These are phyloP conservation scores for Westerdykella ornata DNA, from an alignment of 2,329 filamentous ascomycete genomes.

Conservation along the genomic window DNA sequence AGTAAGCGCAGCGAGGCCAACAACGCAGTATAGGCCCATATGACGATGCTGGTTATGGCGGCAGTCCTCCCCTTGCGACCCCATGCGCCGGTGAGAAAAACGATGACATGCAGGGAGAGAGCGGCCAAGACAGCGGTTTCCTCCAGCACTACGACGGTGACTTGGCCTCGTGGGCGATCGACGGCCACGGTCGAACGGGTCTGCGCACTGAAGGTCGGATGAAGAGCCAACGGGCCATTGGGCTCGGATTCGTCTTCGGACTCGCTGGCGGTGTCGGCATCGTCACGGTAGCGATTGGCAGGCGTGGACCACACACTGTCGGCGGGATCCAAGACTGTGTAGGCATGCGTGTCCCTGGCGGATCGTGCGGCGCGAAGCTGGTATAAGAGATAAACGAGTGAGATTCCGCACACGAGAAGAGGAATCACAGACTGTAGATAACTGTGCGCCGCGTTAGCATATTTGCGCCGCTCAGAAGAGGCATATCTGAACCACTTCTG, in stretches of 20 bases:
- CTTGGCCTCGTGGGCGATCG: slow-evolving; percentile 68
- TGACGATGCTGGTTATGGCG: slow-evolving; percentile 59
- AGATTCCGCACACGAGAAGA: slow-evolving; percentile 61
- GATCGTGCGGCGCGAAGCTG: slow-evolving; percentile 51
- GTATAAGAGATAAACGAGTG: slow-evolving; percentile 58
- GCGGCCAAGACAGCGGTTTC: slow-evolving; percentile 66
- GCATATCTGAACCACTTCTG: too few relatives aligned
- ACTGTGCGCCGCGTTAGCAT: slow-evolving; percentile 41
- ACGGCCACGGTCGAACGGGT: slow-evolving; percentile 57
- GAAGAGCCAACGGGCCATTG: slow-evolving; percentile 50
- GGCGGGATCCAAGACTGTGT: slow-evolving; percentile 50
- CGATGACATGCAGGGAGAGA: slow-evolving; percentile 60
- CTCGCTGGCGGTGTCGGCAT: slow-evolving; percentile 36
- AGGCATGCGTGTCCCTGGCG: slow-evolving; percentile 51
- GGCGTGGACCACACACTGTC: slow-evolving; percentile 32
- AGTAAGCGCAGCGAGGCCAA: slow-evolving; percentile 66
- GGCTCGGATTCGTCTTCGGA: slow-evolving; percentile 56
- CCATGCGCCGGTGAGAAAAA: slow-evolving; percentile 56
- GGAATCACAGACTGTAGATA: slow-evolving; percentile 78
- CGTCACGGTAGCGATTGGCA: slow-evolving; percentile 31
- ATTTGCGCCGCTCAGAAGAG: neutral
- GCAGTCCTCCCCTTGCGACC: slow-evolving; percentile 53
- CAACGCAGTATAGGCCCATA: slow-evolving; percentile 74
- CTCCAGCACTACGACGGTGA: slow-evolving; percentile 65
- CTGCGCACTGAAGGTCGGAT: slow-evolving; percentile 46